These are phyloP conservation scores for Leishmania tropica DNA, from an alignment of 208 protist genomes.

Conservation along the genomic window DNA sequence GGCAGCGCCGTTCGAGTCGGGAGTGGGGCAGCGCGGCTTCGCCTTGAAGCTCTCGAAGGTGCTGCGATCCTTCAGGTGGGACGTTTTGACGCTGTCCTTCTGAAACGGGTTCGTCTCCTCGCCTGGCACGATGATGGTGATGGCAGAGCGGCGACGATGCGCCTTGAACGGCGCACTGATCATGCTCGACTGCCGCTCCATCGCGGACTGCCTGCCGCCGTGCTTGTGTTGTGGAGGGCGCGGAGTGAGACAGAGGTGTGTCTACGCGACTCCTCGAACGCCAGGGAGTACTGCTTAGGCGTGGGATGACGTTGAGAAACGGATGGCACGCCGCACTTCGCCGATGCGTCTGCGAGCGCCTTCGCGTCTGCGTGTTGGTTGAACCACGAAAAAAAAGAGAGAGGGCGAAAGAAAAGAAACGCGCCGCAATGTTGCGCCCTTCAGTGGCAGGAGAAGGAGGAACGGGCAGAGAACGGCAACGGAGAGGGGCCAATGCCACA, in stretches of 20 bases:
- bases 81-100: not conserved
- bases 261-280: not conserved
- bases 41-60: constrained; percentile 34
- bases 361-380: not conserved
- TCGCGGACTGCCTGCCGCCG: not conserved
- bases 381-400: not conserved
- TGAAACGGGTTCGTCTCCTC: constrained; percentile 16
- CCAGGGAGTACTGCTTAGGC: not conserved
- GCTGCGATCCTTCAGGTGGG: not conserved
- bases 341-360: no score
- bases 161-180: not conserved
- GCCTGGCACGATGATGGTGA: constrained; percentile 24
- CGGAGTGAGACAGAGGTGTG: not conserved
- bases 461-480: not conserved
- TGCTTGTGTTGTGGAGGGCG: not conserved
- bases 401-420: not conserved
- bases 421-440: not conserved
- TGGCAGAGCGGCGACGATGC: constrained; percentile 17
- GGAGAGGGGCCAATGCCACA: not conserved
- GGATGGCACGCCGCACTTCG: not conserved
- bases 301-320: not conserved
- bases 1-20: not conserved
- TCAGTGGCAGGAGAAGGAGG: not conserved
- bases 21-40: constrained; percentile 18
- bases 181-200: constrained; percentile 11